Evolutionary conservation across 129 eudicot genomes (phyloP).

Genomic region (Mikania micrantha): DNA sequence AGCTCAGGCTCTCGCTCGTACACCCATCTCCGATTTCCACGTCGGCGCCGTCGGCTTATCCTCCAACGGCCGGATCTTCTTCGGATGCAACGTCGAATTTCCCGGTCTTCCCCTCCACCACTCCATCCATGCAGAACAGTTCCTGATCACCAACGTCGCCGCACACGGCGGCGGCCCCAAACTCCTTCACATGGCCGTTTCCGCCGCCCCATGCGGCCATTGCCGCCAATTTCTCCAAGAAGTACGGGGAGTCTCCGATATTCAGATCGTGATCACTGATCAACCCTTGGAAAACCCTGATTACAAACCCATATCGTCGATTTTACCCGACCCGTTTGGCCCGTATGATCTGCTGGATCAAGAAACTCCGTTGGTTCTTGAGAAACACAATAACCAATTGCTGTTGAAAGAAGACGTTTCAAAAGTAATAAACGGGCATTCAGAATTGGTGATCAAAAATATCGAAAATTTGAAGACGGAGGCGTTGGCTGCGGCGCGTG

Average conservation of each 20-base stretch:
- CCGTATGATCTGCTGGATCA: slow-evolving; percentile 58
- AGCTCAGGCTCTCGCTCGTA: slow-evolving; percentile 53
- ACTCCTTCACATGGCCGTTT: slow-evolving; percentile 55
- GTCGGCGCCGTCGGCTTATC: slow-evolving; percentile 77
- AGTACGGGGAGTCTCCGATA: slow-evolving; percentile 41
- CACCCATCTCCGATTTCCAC: slow-evolving; percentile 64
- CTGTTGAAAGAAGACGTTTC: slow-evolving; percentile 2
- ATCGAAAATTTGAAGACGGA: neutral
- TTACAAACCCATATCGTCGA: slow-evolving; percentile 34
- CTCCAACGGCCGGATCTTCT: slow-evolving; percentile 75
- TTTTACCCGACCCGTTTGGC: slow-evolving; percentile 61
- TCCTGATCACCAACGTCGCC: slow-evolving; percentile 64
- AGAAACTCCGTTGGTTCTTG: slow-evolving; percentile 58
- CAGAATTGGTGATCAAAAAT: too few species aligned
- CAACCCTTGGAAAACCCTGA: neutral
- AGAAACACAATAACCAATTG: slow-evolving; percentile 40
- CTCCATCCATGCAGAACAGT: slow-evolving; percentile 89
- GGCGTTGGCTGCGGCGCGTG: slow-evolving; percentile 70
- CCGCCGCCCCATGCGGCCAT: slow-evolving; percentile 94
- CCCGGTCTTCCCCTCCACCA: slow-evolving; percentile 76
- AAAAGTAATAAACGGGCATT: neutral
- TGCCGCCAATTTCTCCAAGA: slow-evolving; percentile 94
- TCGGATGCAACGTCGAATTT: slow-evolving; percentile 80
- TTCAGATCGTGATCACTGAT: slow-evolving; percentile 43
- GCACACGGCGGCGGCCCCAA: slow-evolving; percentile 37